Percentiles rank a stretch among this genome's conserved stretches.
Conservation (phyloP, 179 eudicot genomes). For the Gypsophila paniculata region DNA sequence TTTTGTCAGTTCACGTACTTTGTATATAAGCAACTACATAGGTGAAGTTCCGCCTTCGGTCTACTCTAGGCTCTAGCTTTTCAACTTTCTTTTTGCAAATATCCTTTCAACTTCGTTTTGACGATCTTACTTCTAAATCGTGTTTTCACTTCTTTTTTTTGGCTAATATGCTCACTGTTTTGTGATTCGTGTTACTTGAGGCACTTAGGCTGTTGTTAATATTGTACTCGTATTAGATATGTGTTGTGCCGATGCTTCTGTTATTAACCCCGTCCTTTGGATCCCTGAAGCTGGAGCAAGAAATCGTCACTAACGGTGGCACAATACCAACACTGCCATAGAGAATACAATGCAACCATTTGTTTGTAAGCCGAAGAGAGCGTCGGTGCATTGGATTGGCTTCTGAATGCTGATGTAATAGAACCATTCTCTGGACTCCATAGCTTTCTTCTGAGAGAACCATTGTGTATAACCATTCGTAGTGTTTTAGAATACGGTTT, state of each 20-base stretch:
- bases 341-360: not conserved
- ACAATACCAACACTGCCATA: conserved; percentile 30
- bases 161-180: no score
- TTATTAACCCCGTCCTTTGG: not conserved
- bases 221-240: no score
- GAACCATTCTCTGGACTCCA: not conserved
- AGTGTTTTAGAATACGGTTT: conserved; percentile 1
- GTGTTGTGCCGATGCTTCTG: no score
- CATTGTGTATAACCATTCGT: conserved; percentile 26
- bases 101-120: no score
- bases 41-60: not conserved
- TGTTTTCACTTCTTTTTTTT: no score
- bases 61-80: no score
- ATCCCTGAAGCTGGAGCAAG: conserved; percentile 39
- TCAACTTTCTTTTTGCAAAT: no score
- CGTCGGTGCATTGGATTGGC: conserved; percentile 2
- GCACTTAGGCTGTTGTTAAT: no score
- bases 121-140: no score
- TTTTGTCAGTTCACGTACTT: not conserved
- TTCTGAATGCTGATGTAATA: conserved; percentile 8
- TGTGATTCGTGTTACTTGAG: no score
- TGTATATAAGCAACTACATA: not conserved
- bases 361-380: conserved; percentile 1
- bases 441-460: conserved; percentile 10
- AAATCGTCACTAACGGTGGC: conserved; percentile 40